These are phyloP conservation scores for Silene vulgaris DNA, from an alignment of 179 eudicot species.

Conservation along the genomic window DNA sequence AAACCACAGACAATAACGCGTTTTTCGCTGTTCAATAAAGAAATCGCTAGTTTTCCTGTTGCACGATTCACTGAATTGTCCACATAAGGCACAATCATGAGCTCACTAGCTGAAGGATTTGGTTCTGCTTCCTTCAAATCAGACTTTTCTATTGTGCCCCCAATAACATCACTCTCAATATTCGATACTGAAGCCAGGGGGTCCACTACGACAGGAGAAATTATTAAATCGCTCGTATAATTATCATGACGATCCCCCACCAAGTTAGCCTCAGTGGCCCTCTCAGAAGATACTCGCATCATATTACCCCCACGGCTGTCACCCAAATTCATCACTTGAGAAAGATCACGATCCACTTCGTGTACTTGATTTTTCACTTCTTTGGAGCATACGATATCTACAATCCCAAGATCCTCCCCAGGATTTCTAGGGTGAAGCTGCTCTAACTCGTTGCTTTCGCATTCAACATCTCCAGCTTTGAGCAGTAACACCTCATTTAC, in stretches of 20 bases:
- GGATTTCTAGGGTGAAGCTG: not conserved
- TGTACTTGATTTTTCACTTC: not conserved
- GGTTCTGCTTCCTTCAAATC: conserved; percentile 6
- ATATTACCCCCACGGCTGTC: not conserved
- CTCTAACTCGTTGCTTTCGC: conserved; percentile 4
- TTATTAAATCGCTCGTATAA: not conserved
- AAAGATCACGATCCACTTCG: not conserved
- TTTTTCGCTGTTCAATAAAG: not conserved
- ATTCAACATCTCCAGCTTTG: conserved; percentile 7
- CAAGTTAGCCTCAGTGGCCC: not conserved
- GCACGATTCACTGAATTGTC: conserved; percentile 10
- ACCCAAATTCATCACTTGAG: conserved; percentile 3
- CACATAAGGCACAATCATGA: conserved; percentile 26
- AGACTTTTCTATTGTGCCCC: not conserved
- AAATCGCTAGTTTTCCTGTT: conserved; percentile 1
- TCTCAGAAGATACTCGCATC: not conserved
- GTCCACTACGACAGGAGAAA: not conserved
- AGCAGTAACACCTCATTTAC: not conserved
- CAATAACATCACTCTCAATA: conserved; percentile 9
- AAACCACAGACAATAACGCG: conserved; percentile 24
- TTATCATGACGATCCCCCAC: not conserved
- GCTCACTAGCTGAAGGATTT: conserved; percentile 7
- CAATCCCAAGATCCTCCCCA: not conserved
- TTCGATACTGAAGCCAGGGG: not conserved
- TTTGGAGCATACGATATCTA: not conserved